Conservation (phyloP, 371 early-diverging fungal species). For the Mucor lusitanicus region DNA sequence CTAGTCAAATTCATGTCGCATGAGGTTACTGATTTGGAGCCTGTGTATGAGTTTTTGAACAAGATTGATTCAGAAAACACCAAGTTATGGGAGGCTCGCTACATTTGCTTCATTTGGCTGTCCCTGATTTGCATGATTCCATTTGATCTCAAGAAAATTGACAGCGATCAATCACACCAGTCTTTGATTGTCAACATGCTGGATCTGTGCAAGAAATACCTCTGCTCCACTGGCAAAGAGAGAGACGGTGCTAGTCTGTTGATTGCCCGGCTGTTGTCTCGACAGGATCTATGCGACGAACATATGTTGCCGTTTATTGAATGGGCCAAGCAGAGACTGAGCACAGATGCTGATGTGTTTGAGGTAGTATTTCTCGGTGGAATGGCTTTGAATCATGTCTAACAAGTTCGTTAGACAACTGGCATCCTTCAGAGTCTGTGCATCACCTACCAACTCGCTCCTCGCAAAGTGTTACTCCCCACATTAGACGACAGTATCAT, state of each 20-base stretch:
- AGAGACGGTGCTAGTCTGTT: constrained; percentile 84
- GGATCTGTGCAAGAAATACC: constrained; percentile 49
- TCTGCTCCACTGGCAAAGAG: constrained; percentile 78
- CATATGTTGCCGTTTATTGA: constrained; percentile 59
- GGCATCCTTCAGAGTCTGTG: constrained; percentile 75
- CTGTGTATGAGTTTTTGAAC: constrained; percentile 65
- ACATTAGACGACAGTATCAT: constrained; percentile 56
- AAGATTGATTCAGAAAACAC: constrained; percentile 26
- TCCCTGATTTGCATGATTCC: constrained; percentile 91
- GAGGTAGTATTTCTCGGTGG: constrained; percentile 30
- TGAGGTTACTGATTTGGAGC: constrained; percentile 88
- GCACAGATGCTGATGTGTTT: constrained; percentile 45
- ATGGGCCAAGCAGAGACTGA: constrained; percentile 58
- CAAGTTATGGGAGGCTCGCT: constrained; percentile 73
- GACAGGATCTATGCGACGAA: constrained; percentile 51
- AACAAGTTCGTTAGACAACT: constrained; percentile 22
- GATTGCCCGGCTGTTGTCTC: constrained; percentile 72
- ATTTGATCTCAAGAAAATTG: constrained; percentile 86
- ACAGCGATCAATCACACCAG: constrained; percentile 54
- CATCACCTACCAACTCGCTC: constrained; percentile 67
- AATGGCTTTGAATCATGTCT: neutral
- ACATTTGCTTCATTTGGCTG: constrained; percentile 83
- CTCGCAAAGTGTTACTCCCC: constrained; percentile 64
- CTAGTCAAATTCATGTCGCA: constrained; percentile 86
- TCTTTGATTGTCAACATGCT: constrained; percentile 59